These are phyloP conservation scores for Solanum hybrid DNA, from an alignment of 305 asterid genomes.

Conservation along the genomic window DNA sequence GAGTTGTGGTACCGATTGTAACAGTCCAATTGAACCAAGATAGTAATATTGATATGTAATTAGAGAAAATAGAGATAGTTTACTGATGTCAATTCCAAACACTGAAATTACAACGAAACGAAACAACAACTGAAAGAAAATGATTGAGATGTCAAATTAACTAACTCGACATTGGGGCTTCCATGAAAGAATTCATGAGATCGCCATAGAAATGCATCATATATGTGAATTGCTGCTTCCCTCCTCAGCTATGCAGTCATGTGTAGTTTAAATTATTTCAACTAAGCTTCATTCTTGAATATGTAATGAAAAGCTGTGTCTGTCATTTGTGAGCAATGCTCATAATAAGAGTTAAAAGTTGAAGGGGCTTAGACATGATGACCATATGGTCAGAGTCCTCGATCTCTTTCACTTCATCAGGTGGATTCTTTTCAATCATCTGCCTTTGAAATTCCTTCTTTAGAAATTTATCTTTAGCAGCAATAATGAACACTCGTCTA, in stretches of 20 bases:
- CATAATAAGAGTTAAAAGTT: neutral
- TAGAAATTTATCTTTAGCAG: neutral
- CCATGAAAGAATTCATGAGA: neutral
- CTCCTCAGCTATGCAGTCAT: neutral
- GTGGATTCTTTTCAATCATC: no score
- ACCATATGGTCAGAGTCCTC: neutral
- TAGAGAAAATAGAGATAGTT: neutral
- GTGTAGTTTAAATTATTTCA: neutral
- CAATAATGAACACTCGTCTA: neutral
- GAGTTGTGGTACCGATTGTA: neutral
- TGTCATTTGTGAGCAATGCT: neutral
- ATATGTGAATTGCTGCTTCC: neutral
- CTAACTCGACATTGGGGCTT: neutral
- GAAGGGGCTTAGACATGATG: neutral
- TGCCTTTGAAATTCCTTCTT: neutral
- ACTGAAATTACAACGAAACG: no score
- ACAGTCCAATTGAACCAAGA: neutral
- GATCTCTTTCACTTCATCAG: no score
- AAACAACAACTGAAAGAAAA: neutral
- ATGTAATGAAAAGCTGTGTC: neutral
- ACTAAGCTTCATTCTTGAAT: neutral
- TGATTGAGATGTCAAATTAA: neutral
- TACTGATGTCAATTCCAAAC: neutral
- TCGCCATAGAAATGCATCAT: neutral
- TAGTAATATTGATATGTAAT: neutral